These are phyloP conservation scores for Mortierella sp. DNA, from an alignment of 371 early-diverging fungal species.

Conservation along the genomic window DNA sequence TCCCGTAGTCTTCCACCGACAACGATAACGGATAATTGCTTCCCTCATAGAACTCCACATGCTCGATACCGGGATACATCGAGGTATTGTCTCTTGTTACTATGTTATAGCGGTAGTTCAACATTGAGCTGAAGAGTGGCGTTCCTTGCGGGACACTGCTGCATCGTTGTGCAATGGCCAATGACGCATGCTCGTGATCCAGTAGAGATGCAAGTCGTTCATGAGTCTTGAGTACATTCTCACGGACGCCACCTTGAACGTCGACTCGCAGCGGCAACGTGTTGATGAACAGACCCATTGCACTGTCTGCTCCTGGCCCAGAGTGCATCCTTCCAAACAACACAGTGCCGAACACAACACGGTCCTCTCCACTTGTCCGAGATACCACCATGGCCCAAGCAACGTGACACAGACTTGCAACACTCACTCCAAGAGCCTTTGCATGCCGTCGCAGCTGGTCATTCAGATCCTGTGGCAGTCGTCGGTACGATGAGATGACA, in stretches of 20 bases:
- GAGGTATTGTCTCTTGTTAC: not conserved
- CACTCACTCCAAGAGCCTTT: conserved; percentile 12
- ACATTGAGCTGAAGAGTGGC: conserved; percentile 20
- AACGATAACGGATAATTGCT: conserved; percentile 12
- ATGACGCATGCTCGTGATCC: conserved; percentile 8
- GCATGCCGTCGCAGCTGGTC: conserved; percentile 15
- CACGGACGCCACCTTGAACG: conserved; percentile 9
- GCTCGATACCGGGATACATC: not conserved
- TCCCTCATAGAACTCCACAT: not conserved
- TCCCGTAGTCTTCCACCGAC: conserved; percentile 13
- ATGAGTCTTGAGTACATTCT: conserved; percentile 7
- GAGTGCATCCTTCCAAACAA: conserved; percentile 17
- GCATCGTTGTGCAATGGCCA: conserved; percentile 35
- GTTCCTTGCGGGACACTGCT: conserved; percentile 26
- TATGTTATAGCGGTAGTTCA: conserved; percentile 30
- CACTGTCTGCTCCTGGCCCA: conserved; percentile 4
- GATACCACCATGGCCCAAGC: conserved; percentile 13
- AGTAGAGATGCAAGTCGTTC: conserved; percentile 7
- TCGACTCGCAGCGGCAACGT: conserved; percentile 18
- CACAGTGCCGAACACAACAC: conserved; percentile 16
- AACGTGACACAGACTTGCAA: conserved; percentile 9
- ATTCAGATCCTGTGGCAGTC: conserved; percentile 15
- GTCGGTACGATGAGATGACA: not conserved
- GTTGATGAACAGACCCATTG: conserved; percentile 19
- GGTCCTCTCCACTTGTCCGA: conserved; percentile 1